Evolutionary conservation across 805 yeast species (phyloP).

Genomic region (Cyberlindnera misumaiensis): DNA sequence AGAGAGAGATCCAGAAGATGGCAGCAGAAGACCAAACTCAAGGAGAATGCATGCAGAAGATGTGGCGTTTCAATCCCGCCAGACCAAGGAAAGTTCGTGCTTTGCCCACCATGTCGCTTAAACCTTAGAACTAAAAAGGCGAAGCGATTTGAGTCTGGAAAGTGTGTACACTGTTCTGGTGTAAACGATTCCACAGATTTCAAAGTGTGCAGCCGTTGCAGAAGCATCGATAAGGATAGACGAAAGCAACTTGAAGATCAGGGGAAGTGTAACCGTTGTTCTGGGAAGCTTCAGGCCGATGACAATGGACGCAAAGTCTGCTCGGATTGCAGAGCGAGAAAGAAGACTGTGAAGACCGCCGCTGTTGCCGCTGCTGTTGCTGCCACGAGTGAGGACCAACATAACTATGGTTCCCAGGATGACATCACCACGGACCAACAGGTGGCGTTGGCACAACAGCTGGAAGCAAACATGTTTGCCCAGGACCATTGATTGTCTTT

Average conservation of each 20-base stretch:
- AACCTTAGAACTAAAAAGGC: slow-evolving; percentile 50
- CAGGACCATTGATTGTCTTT: slow-evolving; percentile 6
- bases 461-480: slow-evolving; percentile 21
- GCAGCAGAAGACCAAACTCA: slow-evolving; percentile 55
- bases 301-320: slow-evolving; percentile 54
- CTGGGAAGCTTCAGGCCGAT: slow-evolving; percentile 36
- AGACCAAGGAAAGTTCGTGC: slow-evolving; percentile 44
- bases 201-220: slow-evolving; percentile 62
- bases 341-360: slow-evolving; percentile 28
- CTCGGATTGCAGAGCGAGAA: slow-evolving; percentile 45
- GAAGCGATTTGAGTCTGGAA: slow-evolving; percentile 52
- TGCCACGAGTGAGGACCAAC: slow-evolving; percentile 1
- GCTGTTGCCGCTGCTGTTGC: slow-evolving; percentile 10
- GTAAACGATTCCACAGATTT: slow-evolving; percentile 41
- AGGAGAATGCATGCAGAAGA: slow-evolving; percentile 56
- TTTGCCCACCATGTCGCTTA: slow-evolving; percentile 55
- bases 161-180: slow-evolving; percentile 65
- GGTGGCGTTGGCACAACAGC: slow-evolving; percentile 12
- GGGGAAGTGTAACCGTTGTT: slow-evolving; percentile 62
- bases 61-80: slow-evolving; percentile 51
- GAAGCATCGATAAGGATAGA: slow-evolving; percentile 53
- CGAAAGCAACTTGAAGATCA: slow-evolving; percentile 47
- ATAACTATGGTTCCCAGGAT: neutral
- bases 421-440: slow-evolving; percentile 4
- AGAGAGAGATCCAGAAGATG: slow-evolving; percentile 57